These are phyloP conservation scores for Priceomyces fermenticarens DNA, from an alignment of 805 yeast genomes.

Conservation along the genomic window DNA sequence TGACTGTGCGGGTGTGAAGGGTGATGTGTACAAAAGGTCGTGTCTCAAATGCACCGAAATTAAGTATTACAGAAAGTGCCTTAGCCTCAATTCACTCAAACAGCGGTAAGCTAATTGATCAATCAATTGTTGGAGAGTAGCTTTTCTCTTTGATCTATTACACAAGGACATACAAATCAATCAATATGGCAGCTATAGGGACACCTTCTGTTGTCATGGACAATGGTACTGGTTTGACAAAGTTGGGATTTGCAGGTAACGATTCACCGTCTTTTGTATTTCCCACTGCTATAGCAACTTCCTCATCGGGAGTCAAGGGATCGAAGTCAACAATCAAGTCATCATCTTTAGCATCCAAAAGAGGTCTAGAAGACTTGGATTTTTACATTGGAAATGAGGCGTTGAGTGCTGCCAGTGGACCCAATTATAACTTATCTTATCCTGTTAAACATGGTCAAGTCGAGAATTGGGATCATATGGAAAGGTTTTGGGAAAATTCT, in stretches of 20 bases:
- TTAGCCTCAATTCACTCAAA: no score
- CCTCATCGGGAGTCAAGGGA: slow-evolving; percentile 44
- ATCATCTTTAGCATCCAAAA: slow-evolving; percentile 57
- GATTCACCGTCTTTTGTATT: slow-evolving; percentile 96
- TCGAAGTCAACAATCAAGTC: slow-evolving; percentile 46
- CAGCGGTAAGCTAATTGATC: no score
- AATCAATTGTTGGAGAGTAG: no score
- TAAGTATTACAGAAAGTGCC: no score
- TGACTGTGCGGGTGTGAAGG: no score
- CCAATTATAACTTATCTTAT: slow-evolving; percentile 80
- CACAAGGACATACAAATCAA: neutral
- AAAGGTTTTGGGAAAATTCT: slow-evolving; percentile 96
- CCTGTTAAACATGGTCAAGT: slow-evolving; percentile 98
- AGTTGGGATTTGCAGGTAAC: slow-evolving; percentile 97
- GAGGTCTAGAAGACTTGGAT: slow-evolving; percentile 92
- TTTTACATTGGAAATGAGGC: slow-evolving; percentile 97
- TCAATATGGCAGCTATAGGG: slow-evolving; percentile 56
- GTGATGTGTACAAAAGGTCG: no score
- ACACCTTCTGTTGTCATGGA: slow-evolving; percentile 97
- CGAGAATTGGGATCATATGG: slow-evolving; percentile 99
- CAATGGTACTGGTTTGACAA: slow-evolving; percentile 97
- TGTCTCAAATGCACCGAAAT: no score
- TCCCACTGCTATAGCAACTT: slow-evolving; percentile 94
- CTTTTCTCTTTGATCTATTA: neutral
- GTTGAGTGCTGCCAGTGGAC: slow-evolving; percentile 83